Conservation (phyloP, 768 basidiomycete species). For the Panaeolus cyanescens region DNA sequence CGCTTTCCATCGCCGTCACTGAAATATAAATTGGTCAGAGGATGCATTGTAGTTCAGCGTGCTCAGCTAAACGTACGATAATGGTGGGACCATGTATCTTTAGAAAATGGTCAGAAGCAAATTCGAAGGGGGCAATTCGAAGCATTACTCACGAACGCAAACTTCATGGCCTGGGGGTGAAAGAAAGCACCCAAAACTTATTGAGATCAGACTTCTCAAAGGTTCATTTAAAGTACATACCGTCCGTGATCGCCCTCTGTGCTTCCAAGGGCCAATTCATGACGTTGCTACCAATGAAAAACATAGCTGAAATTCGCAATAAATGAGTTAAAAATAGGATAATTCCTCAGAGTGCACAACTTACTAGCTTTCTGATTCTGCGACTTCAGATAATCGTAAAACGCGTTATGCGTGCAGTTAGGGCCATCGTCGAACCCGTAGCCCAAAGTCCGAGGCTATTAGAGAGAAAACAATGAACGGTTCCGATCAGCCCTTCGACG, state of each 20-base stretch:
- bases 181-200: neutral
- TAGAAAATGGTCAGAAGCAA: neutral
- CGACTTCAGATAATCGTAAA: conserved; percentile 53
- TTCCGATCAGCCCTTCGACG: neutral
- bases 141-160: conserved; percentile 51
- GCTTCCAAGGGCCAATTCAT: conserved; percentile 58
- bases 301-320: conserved; percentile 47
- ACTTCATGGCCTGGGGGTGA: conserved; percentile 59
- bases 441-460: conserved; percentile 54
- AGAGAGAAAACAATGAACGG: neutral
- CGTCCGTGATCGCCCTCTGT: conserved; percentile 52
- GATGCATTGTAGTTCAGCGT: neutral
- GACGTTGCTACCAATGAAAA: conserved; percentile 61
- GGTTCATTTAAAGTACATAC: conserved; percentile 22
- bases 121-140: neutral
- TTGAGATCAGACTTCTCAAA: neutral
- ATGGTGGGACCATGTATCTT: conserved; percentile 57
- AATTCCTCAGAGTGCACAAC: conserved; percentile 18
- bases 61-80: conserved; percentile 40
- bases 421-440: conserved; percentile 70
- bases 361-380: conserved; percentile 63
- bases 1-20: conserved; percentile 64
- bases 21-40: conserved; percentile 1
- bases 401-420: conserved; percentile 63
- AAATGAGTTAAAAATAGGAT: neutral